These are phyloP conservation scores for Eutrema heterophyllum DNA, from an alignment of 345 rosid genomes.

Conservation along the genomic window DNA sequence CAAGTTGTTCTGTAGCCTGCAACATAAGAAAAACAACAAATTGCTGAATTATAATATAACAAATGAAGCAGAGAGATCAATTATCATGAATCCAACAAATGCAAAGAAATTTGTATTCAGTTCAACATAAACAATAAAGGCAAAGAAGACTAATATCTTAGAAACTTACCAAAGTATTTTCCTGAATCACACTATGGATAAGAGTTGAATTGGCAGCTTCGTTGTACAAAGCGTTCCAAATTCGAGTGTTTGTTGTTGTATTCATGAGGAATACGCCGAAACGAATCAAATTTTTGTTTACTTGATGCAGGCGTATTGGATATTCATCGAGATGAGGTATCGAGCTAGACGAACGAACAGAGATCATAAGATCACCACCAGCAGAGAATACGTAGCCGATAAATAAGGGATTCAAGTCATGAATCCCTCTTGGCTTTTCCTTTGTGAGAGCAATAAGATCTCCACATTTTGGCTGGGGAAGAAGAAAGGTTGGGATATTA, in stretches of 20 bases:
- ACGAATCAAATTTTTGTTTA: neutral
- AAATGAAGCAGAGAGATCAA: too few relatives aligned
- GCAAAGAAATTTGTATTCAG: too few relatives aligned
- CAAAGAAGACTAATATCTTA: neutral
- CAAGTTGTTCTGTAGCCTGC: conserved; percentile 14
- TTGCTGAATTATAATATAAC: too few relatives aligned
- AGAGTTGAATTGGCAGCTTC: conserved; percentile 5
- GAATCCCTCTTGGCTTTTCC: conserved; percentile 22
- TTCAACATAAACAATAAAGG: neutral
- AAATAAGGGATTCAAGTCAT: conserved; percentile 25
- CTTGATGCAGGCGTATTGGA: too few relatives aligned
- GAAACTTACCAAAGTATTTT: conserved; percentile 14
- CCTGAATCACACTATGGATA: conserved; percentile 26
- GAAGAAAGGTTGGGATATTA: neutral
- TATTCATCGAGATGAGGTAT: neutral
- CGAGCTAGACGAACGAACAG: conserved; percentile 23
- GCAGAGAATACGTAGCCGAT: conserved; percentile 21
- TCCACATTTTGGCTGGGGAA: conserved; percentile 31
- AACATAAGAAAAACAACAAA: neutral
- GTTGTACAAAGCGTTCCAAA: conserved; percentile 38
- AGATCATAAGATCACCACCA: neutral
- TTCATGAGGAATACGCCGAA: conserved; percentile 33
- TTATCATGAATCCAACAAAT: too few relatives aligned
- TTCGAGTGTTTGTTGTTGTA: conserved; percentile 34
- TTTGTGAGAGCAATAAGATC: conserved; percentile 38